Base-by-base conservation (phyloP, 768 basidiomycete species). In the Leccinum uliginosum region DNA sequence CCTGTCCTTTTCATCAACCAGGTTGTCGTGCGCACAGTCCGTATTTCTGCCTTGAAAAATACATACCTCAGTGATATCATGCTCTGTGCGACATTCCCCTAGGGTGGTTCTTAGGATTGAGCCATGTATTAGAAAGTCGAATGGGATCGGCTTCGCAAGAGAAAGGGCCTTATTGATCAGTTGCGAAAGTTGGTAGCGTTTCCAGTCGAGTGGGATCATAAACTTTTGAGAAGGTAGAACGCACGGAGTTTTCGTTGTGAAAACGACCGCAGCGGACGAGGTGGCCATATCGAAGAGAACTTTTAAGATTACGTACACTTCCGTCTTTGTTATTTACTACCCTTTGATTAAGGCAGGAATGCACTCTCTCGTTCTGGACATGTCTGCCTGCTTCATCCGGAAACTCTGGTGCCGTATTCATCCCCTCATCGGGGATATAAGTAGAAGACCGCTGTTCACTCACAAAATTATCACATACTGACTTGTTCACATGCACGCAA, bases 131-230 rank as follows among this genome's bases (percentile, higher is more conserved):
- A 99, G 73, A 71, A 98, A 98, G 71, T 99, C 95, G 68, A 98
- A 98, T 0, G 94, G 95, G 3, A 96, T 77, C 0, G 90, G 85
- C 54, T 83, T 83, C 0, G 80, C 70, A 17, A 89, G 82, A 24
- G 82, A 80, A 26, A 98, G 77, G 1, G 95, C 91, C 67, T 97
- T 97, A 76, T 99, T 99, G 57, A 99, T 85, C 44, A 98, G 86
- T 59, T 98, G 93, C 1, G 95, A 98, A 30, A 99, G 87, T 65
- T 98, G 96, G 71, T 90, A 98, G n/a, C 96, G 85, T 56, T 81
- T 83, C 94, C 94, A 98, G 71, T 82, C 75, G 1, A 85, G 78
- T 2, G 97, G 96, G 15, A 98, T 87, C 84, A 97, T 86, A 69
- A 93, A 98, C 67, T 92, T 93, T 70, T 94, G 91, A 1, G 85